Evolutionary conservation across 352 stramenopile genomes (phyloP).

Genomic region (Globisporangium carolinianum): DNA sequence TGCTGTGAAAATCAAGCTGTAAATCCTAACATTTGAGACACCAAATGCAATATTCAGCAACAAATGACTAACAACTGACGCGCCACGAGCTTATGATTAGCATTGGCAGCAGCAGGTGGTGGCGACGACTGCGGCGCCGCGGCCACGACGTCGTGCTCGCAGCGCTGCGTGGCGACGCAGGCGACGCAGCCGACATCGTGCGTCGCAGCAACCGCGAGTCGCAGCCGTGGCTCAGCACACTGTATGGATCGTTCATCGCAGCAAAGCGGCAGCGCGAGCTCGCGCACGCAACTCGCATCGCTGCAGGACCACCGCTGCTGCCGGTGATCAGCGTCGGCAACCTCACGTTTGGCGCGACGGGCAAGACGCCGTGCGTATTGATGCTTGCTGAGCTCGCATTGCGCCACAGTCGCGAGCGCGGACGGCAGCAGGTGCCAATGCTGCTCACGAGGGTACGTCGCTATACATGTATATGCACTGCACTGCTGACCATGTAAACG

Average conservation of each 20-base stretch:
- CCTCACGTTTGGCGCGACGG: constrained; percentile 64
- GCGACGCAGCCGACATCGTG: not conserved
- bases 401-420: not conserved
- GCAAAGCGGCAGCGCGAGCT: constrained; percentile 25
- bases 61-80: not conserved
- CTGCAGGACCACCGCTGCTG: constrained; percentile 7
- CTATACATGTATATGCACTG: not conserved
- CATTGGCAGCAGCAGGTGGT: not conserved
- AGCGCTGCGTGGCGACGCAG: constrained; percentile 15
- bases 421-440: constrained; percentile 20
- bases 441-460: constrained; percentile 38
- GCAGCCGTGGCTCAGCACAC: constrained; percentile 30
- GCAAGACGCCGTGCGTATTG: constrained; percentile 61
- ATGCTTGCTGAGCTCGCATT: constrained; percentile 26
- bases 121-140: constrained; percentile 13
- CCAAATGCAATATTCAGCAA: not conserved
- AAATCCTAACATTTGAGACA: not conserved
- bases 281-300: constrained; percentile 17
- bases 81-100: not conserved
- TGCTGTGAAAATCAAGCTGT: not conserved
- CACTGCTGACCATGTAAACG: too few species aligned
- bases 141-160: constrained; percentile 24
- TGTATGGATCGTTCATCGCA: constrained; percentile 29
- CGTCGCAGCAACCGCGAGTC: not conserved
- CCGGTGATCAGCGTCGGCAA: constrained; percentile 66